Base-by-base conservation (phyloP, 192 early-diverging fungal species). In the Rhizophagus clarus region DNA sequence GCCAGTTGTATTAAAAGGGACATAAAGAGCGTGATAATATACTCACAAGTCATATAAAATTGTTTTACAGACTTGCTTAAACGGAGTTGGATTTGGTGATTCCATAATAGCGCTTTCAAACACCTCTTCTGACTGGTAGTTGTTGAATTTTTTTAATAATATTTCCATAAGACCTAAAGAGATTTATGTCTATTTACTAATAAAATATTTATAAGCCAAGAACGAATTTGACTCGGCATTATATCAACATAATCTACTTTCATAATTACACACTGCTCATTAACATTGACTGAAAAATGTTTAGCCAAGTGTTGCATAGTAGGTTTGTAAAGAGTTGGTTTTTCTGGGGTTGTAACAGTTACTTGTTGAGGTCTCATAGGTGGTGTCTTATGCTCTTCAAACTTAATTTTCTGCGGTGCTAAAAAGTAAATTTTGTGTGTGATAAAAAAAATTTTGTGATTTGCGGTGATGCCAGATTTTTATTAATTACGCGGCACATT, bases 161-260 rank as follows among this genome's bases (percentile, higher is more conserved):
- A 71, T 14, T 32, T 32, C 0, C 40, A 40, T 40, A 40, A 40
- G 0, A 40, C 7, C 40, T 40, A 40, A 40, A 40, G 0, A 40
- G 15, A 17, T 15, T 49, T 15, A 14, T 15, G 10, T 49, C 24
- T 60, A 70, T 31, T 70, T 79, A 79, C 67, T 40, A 34, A 79
- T 70, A 79, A 40, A 32, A 79, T n/a, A 79, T 49, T 70, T 60
- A 70, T 11, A 70, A 79, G 24, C 77, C 20, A 79, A 61, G 0
- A 6, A 79, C 34, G 67, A 68, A 79, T 32, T 70, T 32, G 28
- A 26, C 40, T 60, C 24, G 31, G 31, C 2, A 63, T 70, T 56
- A 22, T 9, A 61, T 68, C 49, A 79, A 56, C 6, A 22, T 79
- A 22, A 61, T 56, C 49, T 28, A 22, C 14, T 70, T 79, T 51